Percentiles rank a stretch among this genome's conserved stretches.
phyloP scores from a whole-genome alignment of 148 eudicot genomes.

The Chenopodium formosanum region DNA sequence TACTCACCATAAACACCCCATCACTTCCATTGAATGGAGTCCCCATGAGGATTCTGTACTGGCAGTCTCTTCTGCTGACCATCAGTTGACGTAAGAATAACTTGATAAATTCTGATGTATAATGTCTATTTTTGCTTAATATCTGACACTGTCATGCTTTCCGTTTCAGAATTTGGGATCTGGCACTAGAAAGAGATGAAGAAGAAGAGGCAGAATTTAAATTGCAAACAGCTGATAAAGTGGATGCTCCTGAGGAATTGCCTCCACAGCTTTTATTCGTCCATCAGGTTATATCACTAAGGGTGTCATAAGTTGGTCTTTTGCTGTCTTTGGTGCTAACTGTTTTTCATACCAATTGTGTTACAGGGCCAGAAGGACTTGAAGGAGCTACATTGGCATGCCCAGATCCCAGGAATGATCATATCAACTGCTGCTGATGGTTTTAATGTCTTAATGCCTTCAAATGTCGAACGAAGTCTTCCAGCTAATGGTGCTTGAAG shows the following conservation, averaged over 20 bases:
- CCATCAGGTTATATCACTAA: conserved; percentile 60
- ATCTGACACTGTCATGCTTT: background rate
- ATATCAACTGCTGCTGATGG: conserved; percentile 93
- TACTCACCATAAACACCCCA: conserved; percentile 85
- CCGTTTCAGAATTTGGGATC: conserved; percentile 74
- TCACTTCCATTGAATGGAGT: conserved; percentile 98
- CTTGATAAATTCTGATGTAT: background rate
- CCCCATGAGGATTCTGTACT: conserved; percentile 88
- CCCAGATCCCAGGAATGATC: conserved; percentile 93
- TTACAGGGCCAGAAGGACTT: conserved; percentile 97
- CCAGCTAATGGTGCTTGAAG: conserved; percentile 45
- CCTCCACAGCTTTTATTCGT: conserved; percentile 96
- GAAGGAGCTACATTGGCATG: conserved; percentile 97
- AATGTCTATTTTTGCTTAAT: background rate
- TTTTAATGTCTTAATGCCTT: conserved; percentile 85
- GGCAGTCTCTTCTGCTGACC: conserved; percentile 84
- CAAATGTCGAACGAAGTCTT: conserved; percentile 69
- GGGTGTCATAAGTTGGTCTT: background rate
- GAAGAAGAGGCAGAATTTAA: conserved; percentile 97
- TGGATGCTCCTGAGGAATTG: conserved; percentile 74
- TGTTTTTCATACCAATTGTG: background rate
- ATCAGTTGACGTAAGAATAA: conserved; percentile 81
- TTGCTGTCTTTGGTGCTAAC: background rate
- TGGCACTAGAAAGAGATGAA: conserved; percentile 84
- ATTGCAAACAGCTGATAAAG: conserved; percentile 64